These are phyloP conservation scores for Xylariaceae sp. DNA, from an alignment of 2,329 filamentous ascomycete genomes.

Conservation along the genomic window DNA sequence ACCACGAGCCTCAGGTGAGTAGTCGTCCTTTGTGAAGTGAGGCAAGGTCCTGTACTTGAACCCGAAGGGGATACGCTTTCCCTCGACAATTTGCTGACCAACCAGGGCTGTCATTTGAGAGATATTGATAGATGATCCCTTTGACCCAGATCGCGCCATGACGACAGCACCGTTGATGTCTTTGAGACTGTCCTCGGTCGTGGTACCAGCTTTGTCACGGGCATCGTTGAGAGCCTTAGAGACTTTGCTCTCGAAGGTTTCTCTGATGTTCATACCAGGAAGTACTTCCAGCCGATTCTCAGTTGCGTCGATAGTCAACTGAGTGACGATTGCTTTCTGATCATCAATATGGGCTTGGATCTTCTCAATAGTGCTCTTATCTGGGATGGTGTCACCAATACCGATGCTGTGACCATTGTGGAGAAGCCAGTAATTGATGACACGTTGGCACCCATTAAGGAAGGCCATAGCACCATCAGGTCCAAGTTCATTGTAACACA, in stretches of 20 bases:
- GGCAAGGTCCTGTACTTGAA: constrained; percentile 98
- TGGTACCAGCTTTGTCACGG: constrained; percentile 94
- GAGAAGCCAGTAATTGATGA: constrained; percentile 96
- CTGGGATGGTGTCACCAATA: constrained; percentile 97
- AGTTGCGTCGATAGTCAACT: constrained; percentile 79
- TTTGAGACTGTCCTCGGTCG: constrained; percentile 90
- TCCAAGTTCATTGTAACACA: constrained; percentile 95
- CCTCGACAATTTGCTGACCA: constrained; percentile 97
- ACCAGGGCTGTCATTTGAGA: constrained; percentile 99
- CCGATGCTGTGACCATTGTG: constrained; percentile 98
- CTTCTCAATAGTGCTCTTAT: constrained; percentile 80
- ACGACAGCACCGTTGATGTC: constrained; percentile 95
- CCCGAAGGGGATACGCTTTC: constrained; percentile 97
- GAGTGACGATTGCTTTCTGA: constrained; percentile 81
- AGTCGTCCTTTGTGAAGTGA: constrained; percentile 99
- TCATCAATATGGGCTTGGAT: constrained; percentile 82
- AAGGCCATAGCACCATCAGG: constrained; percentile 87
- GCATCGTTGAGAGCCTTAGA: constrained; percentile 93
- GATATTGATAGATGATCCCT: constrained; percentile 99
- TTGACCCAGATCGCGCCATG: constrained; percentile 96
- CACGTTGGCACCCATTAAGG: constrained; percentile 92
- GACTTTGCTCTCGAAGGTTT: constrained; percentile 97
- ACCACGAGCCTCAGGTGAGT: constrained; percentile 93
- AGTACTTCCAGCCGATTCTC: constrained; percentile 88
- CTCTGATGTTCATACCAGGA: constrained; percentile 97